A percentile compares a stretch with the other conserved stretches of the same genome.
phyloP scores from a whole-genome alignment of 352 stramenopile genomes.

The Pythium rishiriense region DNA sequence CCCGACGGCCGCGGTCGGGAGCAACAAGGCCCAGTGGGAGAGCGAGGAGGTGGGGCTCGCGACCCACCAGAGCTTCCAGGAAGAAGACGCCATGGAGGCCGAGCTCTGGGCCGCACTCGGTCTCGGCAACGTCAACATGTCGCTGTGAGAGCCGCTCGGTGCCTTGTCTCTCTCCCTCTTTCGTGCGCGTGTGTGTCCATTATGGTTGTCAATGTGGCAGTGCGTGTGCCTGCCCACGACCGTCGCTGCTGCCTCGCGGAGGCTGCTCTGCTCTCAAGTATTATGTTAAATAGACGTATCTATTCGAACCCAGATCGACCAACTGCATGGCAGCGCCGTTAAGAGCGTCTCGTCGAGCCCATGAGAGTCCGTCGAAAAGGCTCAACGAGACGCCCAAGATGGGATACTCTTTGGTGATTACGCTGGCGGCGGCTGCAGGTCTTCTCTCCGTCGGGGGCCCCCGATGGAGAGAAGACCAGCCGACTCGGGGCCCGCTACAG shows the following conservation, averaged over 20 bases:
- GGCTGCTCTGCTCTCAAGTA: neutral
- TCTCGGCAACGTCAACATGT: slow-evolving; percentile 17
- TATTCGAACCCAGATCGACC: too few species aligned
- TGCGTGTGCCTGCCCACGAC: neutral
- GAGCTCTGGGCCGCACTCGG: slow-evolving; percentile 19
- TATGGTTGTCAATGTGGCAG: neutral
- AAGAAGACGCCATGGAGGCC: slow-evolving; percentile 18
- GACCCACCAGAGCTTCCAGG: slow-evolving; percentile 1
- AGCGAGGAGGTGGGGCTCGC: slow-evolving; percentile 1
- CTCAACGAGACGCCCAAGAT: too few species aligned
- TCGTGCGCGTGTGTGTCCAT: neutral
- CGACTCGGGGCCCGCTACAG: too few species aligned
- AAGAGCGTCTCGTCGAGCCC: too few species aligned
- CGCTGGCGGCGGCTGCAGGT: too few species aligned
- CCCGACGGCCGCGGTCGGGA: neutral
- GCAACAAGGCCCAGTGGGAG: slow-evolving; percentile 9
- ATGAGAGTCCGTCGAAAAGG: too few species aligned
- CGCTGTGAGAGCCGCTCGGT: neutral
- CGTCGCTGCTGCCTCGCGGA: neutral
- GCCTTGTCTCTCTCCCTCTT: neutral
- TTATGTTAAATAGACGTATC: neutral
- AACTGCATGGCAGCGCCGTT: too few species aligned
- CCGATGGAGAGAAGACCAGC: too few species aligned
- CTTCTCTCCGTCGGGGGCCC: too few species aligned
- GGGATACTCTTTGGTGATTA: too few species aligned